Base-by-base conservation (phyloP, 2,329 filamentous ascomycete species). In the Ceratocystiopsis brevicomis region DNA sequence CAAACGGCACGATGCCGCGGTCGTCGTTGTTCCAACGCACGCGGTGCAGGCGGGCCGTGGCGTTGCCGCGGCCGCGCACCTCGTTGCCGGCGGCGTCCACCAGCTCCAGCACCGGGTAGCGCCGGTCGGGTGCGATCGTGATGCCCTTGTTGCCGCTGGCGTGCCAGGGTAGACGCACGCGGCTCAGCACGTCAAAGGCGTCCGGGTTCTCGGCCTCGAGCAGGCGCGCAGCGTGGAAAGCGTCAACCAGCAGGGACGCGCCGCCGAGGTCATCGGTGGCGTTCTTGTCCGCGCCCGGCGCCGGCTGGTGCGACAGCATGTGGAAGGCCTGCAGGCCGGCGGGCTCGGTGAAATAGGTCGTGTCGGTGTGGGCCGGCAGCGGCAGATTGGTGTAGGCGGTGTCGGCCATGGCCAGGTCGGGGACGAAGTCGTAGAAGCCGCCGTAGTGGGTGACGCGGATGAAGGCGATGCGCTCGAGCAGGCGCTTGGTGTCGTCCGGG, bases 21-120 rank as follows among this genome's bases (percentile, higher is more conserved):
- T 96, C 90, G 49, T 85, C 81, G 49, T 87, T 88, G 58, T 98
- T 98, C 90, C 90, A 98, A 43, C 88, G 71, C 8, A 96, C 67
- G 44, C 85, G 78, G 17, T 58, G 56, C 40, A 70, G 39, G 25
- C 54, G 45, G 0, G 12, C 53, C 14, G 17, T 3, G 12, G 15
- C 11, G 10, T 6, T n/a, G 13, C 16, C 13, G 6, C 30, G 16
- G 12, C 40, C 47, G 9, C 15, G 15, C 6, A 33, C 42, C 18
- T 48, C 47, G 6, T 36, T 12, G 41, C 49, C 52, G 12, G 47
- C 52, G 12, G 48, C 49, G 9, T 61, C 56, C 39, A 75, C 64
- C 38, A 76, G 61, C 45, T 78, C 75, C 10, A 96, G 63, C 1
- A 94, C 83, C 0, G 86, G 82, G 46, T 79, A 81, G 4, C 69